phyloP scores from a whole-genome alignment of 805 yeast species.

The Wickerhamomyces bisporus region DNA sequence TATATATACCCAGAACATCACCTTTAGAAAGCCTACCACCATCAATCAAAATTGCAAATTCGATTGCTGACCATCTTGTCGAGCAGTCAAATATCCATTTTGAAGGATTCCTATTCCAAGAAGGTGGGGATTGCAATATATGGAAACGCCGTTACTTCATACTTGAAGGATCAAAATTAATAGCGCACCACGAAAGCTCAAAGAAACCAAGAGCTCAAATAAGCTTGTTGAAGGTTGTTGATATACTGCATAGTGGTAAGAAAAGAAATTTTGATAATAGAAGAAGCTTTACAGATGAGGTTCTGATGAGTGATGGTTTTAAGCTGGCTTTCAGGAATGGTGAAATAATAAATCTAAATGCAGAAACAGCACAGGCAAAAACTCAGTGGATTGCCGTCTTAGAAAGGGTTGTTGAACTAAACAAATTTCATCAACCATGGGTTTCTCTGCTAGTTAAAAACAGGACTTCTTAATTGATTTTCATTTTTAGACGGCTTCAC shows the following conservation, averaged over 20 bases:
- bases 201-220: constrained; percentile 70
- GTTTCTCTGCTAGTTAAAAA: constrained; percentile 37
- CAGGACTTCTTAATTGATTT: neutral
- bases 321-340: constrained; percentile 71
- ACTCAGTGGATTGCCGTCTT: constrained; percentile 59
- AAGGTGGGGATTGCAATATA: constrained; percentile 79
- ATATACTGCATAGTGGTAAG: constrained; percentile 29
- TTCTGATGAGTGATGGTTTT: constrained; percentile 68
- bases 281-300: constrained; percentile 69
- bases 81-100: constrained; percentile 30
- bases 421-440: constrained; percentile 60
- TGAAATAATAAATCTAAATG: constrained; percentile 80
- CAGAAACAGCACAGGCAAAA: constrained; percentile 62
- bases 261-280: constrained; percentile 17
- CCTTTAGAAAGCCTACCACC: constrained; percentile 62
- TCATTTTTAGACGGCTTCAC: no score
- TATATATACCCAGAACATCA: constrained; percentile 61
- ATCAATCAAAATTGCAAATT: constrained; percentile 52
- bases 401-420: constrained; percentile 50
- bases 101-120: constrained; percentile 79
- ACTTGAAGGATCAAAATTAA: constrained; percentile 62
- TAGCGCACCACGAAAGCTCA: constrained; percentile 70
- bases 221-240: constrained; percentile 62
- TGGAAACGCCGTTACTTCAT: constrained; percentile 74
- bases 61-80: constrained; percentile 34